Base-by-base conservation (phyloP, 2,329 filamentous ascomycete species). In the Penicillium verrucosum region DNA sequence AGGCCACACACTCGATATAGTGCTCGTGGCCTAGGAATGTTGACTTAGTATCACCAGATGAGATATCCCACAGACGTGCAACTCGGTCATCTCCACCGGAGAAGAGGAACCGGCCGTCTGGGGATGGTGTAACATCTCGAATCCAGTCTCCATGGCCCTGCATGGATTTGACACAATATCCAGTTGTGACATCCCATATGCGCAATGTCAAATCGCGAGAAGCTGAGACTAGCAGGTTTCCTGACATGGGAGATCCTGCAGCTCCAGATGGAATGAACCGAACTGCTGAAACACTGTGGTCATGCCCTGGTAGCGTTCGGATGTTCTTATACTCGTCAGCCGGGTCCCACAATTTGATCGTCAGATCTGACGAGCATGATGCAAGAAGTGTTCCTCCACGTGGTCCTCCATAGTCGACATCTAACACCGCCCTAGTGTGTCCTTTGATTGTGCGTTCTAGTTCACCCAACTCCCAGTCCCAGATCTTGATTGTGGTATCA, bases 391-490 rank as follows among this genome's bases (percentile, higher is more conserved):
- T 90, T 32, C 86, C 88, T 41, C 90, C 89, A 68, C 89, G 82
- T 1, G 91, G 91, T 0, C 92, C 92, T 37, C 93, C 92, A 75
- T 89, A 97, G 69, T 97, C 92, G 36, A 96, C 85, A 70, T 96
- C 92, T 29, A 94, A 77, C 1, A 97, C 91, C 4, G 90, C 85
- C 70, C 89, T 92, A 5, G 92, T 97, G 69, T 97, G 93, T 1
- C 91, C 92, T 71, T 97, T 97, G 56, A 97, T 83, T 0, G 92
- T 97, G 60, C 88, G 81, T 73, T 97, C 92, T 4, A 96, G 80
- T 74, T 97, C 92, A 46, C 93, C 93, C 25, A 95, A 77, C 69
- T 97, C 92, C 89, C 92, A 97, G 70, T 97, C 92, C 92, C 92
- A 97, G 54, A 97, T 92, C 70, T 97, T 97, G 73, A 97, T 96